phyloP scores from a whole-genome alignment of 1,284 basidiomycete genomes.

The Puccinia triticina region DNA sequence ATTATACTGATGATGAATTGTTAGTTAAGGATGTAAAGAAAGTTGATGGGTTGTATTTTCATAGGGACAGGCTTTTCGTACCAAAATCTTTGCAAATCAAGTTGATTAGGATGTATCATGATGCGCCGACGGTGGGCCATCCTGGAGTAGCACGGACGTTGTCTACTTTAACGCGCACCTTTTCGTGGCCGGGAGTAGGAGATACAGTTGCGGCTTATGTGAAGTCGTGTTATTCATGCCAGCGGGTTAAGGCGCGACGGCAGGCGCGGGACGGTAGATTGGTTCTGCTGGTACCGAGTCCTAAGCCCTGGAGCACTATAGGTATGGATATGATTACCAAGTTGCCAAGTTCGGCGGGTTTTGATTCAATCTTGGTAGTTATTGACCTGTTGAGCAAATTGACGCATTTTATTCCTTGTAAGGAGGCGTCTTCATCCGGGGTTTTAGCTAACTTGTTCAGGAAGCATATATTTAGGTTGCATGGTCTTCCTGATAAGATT shows the following conservation, averaged over 20 bases:
- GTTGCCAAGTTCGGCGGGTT: not conserved
- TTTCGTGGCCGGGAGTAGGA: constrained; percentile 24
- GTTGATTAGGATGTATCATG: not conserved
- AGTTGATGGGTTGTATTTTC: too few species aligned
- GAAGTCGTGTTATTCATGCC: constrained; percentile 15
- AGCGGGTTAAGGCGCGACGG: too few species aligned
- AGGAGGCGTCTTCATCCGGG: too few species aligned
- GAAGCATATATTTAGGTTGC: too few species aligned
- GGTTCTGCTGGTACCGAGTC: not conserved
- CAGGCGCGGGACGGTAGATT: not conserved
- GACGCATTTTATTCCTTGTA: too few species aligned
- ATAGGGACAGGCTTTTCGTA: not conserved
- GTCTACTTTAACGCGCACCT: not conserved
- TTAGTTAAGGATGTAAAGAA: not conserved
- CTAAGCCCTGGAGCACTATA: constrained; percentile 62
- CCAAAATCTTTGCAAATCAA: not conserved
- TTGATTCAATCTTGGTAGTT: too few species aligned
- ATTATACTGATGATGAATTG: not conserved
- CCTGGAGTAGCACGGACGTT: not conserved
- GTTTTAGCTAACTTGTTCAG: too few species aligned
- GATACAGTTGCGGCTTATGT: not conserved
- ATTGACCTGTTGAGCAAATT: too few species aligned
- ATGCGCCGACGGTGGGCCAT: constrained; percentile 17
- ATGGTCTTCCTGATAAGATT: too few species aligned
- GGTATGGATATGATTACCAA: constrained; percentile 62